Evolutionary conservation across 1,139 yeast genomes (phyloP).

Genomic region (Pichia cactophila): DNA sequence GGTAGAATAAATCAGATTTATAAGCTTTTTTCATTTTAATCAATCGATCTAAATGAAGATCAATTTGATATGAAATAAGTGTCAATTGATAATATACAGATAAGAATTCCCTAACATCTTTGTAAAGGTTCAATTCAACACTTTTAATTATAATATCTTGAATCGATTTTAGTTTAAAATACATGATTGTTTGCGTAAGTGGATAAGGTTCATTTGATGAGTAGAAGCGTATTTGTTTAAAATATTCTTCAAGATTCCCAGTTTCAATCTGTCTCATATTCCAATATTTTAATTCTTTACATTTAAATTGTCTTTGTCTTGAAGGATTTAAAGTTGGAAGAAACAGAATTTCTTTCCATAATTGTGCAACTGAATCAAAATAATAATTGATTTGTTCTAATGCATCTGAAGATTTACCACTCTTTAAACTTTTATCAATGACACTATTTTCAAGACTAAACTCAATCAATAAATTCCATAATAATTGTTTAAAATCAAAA

Average conservation of each 20-base stretch:
- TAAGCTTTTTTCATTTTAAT: conserved; percentile 15
- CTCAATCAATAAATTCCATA: conserved; percentile 16
- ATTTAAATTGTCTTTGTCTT: conserved; percentile 68
- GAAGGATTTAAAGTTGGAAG: conserved; percentile 46
- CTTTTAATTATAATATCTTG: conserved; percentile 65
- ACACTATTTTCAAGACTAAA: conserved; percentile 16
- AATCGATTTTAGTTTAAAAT: conserved; percentile 57
- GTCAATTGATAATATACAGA: conserved; percentile 37
- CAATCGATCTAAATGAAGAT: conserved; percentile 37
- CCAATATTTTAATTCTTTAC: conserved; percentile 53
- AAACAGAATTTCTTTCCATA: conserved; percentile 9
- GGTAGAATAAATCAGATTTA: background rate
- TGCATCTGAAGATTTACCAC: background rate
- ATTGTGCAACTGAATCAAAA: conserved; percentile 9
- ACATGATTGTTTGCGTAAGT: conserved; percentile 8
- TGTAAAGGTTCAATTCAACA: conserved; percentile 68
- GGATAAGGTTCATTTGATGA: conserved; percentile 5
- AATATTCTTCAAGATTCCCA: conserved; percentile 10
- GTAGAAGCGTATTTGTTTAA: conserved; percentile 5
- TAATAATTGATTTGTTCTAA: conserved; percentile 9
- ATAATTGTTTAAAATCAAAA: conserved; percentile 16
- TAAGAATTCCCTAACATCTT: conserved; percentile 52
- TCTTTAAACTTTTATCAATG: conserved; percentile 5
- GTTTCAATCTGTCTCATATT: conserved; percentile 56
- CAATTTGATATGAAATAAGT: conserved; percentile 56